Conservation (phyloP, 306 rosid species). For the Macrotyloma uniflorum region DNA sequence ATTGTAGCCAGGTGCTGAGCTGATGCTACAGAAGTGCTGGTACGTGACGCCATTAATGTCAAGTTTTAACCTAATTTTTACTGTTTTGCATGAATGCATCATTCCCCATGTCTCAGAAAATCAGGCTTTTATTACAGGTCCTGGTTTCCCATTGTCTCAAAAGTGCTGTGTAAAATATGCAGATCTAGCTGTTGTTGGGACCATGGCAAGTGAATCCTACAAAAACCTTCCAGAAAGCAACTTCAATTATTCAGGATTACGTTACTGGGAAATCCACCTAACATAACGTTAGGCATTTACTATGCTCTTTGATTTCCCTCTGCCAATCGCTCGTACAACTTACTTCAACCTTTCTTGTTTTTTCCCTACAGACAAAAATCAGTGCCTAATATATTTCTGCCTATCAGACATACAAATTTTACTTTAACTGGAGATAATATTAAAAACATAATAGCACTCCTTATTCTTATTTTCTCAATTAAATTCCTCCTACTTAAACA, state of each 20-base stretch:
- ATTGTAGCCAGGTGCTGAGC: conserved; percentile 44
- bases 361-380: neutral
- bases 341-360: neutral
- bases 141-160: conserved; percentile 34
- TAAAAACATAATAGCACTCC: neutral
- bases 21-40: conserved; percentile 42
- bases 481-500: neutral
- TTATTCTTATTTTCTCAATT: neutral
- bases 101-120: conserved; percentile 55
- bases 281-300: conserved; percentile 46
- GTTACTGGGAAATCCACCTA: conserved; percentile 43
- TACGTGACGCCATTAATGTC: conserved; percentile 47
- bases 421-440: neutral
- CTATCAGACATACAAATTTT: neutral
- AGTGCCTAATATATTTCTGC: neutral
- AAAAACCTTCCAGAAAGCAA: conserved; percentile 37
- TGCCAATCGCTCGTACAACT: conserved; percentile 25
- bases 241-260: conserved; percentile 53
- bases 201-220: conserved; percentile 50
- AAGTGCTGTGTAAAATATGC: conserved; percentile 46
- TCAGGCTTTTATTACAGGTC: conserved; percentile 46
- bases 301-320: conserved; percentile 25
- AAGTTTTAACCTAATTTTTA: conserved; percentile 39
- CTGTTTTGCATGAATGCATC: conserved; percentile 51
- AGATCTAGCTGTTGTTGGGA: conserved; percentile 57